Percentiles rank a stretch among this genome's conserved stretches.
Evolutionary conservation across 441 rosid species (phyloP).

Genomic region (Jatropha podagrica): DNA sequence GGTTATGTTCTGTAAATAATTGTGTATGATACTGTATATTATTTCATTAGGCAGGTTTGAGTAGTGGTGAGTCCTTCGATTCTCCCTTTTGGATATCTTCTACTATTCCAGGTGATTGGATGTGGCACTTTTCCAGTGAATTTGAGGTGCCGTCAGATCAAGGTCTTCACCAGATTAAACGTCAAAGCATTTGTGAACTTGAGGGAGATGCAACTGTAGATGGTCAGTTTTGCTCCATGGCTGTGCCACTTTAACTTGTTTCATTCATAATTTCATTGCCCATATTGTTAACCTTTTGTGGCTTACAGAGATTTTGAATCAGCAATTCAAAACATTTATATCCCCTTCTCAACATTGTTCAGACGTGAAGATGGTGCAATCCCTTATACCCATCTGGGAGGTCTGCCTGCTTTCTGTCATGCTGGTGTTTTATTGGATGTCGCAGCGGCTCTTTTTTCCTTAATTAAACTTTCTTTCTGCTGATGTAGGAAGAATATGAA

Average conservation of each 20-base stretch:
- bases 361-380: slow-evolving; percentile 93
- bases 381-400: slow-evolving; percentile 99
- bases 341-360: slow-evolving; percentile 75
- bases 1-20: slow-evolving; percentile 14
- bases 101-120: slow-evolving; percentile 81
- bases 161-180: slow-evolving; percentile 41
- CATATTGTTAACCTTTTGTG: slow-evolving; percentile 21
- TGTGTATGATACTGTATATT: slow-evolving; percentile 22
- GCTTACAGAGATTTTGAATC: slow-evolving; percentile 80
- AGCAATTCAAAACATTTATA: slow-evolving; percentile 54
- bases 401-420: slow-evolving; percentile 38
- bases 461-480: slow-evolving; percentile 20
- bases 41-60: slow-evolving; percentile 62
- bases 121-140: slow-evolving; percentile 57
- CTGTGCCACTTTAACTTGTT: slow-evolving; percentile 8
- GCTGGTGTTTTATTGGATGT: slow-evolving; percentile 9
- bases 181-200: slow-evolving; percentile 86
- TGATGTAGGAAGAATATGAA: slow-evolving; percentile 77
- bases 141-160: slow-evolving; percentile 44
- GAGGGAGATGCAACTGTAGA: slow-evolving; percentile 84
- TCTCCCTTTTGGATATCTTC: slow-evolving; percentile 71
- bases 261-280: slow-evolving; percentile 20
- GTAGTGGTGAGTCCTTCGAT: slow-evolving; percentile 39
- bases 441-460: slow-evolving; percentile 20
- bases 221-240: slow-evolving; percentile 49